Evolutionary conservation across 2,329 filamentous ascomycete genomes (phyloP), one percentile per base, ranked within the genome.

Genomic region (Fusarium continuum): DNA sequence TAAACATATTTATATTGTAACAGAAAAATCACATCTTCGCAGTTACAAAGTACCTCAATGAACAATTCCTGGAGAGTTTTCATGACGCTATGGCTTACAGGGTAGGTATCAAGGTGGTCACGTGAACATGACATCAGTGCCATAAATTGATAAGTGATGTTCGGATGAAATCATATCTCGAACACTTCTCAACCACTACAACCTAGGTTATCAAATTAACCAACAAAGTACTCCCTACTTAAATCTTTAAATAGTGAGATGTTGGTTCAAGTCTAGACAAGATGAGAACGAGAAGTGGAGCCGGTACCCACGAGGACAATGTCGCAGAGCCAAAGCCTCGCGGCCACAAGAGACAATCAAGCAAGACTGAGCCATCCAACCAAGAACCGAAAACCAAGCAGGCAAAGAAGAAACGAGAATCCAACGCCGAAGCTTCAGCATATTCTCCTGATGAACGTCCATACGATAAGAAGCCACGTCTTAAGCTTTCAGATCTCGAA

Each of bases 401-500:
- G 14, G 25, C 49, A 11, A 56, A 48, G 35, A 51, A 23, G 1
- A 13, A 29, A 2, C 6, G 34, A 2, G 3, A 35, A 3, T 45
- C 28, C 7, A 29, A 38, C 1, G 4, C 13, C 4, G 3, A 40
- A 26, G 29, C 53, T 4, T 11, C 34, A 5, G 16, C 19, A 3
- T 10, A 19, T 2, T 26, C 49, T 3, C 9, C 39, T 1, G 7
- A 17, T 8, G 28, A 17, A 5, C 17, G 17, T 0, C n/a, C 51
- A 22, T 10, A 34, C 10, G 19, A 19, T 0, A 5, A 11, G 2
- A 59, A 31, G 9, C 59, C 62, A 4, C 57, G 29, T 1, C 41
- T 68, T 3, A 65, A 8, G 0, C 38, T 32, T 4, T 36, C 46
- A 2, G 60, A 60, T 5, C 32, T 69, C 0, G 51, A 69, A 23